A percentile compares a stretch with the other conserved stretches of the same genome.
These are phyloP conservation scores for Mimosa pudica DNA, from an alignment of 306 rosid species.

Conservation along the genomic window DNA sequence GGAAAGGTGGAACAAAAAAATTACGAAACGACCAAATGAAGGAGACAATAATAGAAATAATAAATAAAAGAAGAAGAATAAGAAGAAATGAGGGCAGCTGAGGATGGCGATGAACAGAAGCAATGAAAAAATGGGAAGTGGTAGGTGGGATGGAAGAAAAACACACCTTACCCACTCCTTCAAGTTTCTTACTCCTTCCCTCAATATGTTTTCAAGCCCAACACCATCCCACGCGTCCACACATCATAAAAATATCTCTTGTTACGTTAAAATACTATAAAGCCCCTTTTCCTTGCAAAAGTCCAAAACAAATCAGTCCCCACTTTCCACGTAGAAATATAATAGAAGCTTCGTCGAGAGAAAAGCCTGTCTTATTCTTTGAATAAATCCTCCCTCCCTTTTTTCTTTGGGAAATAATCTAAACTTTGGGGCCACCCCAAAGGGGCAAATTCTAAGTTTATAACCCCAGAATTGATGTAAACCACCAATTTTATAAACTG, in stretches of 20 bases:
- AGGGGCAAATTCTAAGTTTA: not conserved
- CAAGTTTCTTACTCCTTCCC: constrained; percentile 11
- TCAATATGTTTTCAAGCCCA: constrained; percentile 16
- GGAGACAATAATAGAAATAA: not conserved
- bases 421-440: not conserved
- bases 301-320: not conserved
- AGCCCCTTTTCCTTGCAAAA: not conserved
- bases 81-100: constrained; percentile 12
- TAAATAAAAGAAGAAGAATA: not conserved
- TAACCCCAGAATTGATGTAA: too few species aligned
- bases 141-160: constrained; percentile 59
- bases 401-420: not conserved
- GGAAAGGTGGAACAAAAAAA: not conserved
- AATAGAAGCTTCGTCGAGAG: constrained; percentile 52
- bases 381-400: not conserved
- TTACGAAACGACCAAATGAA: not conserved
- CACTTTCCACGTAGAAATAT: constrained; percentile 28
- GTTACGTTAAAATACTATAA: not conserved
- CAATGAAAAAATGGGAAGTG: constrained; percentile 46
- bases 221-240: constrained; percentile 44
- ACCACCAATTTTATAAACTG: too few species aligned
- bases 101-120: constrained; percentile 43
- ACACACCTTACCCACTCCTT: constrained; percentile 39
- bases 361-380: not conserved
- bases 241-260: not conserved